Evolutionary conservation across 2,329 filamentous ascomycete genomes (phyloP).

Genomic region (Aspergillus sp.): DNA sequence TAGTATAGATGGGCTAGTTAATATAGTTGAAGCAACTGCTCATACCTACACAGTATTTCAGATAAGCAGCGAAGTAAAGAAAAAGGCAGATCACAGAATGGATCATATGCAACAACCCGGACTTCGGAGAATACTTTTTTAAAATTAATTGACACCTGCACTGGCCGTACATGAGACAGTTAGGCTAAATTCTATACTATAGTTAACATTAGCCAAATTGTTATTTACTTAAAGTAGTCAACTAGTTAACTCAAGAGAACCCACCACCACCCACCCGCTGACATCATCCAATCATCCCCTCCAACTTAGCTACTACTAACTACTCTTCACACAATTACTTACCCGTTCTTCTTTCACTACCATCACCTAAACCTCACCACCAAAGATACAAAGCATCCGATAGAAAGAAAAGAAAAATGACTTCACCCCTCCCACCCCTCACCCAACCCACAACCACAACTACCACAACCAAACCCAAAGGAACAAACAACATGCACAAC

Average conservation of each 20-base stretch:
- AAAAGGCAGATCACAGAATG: too few relatives aligned
- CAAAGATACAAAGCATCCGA: slow-evolving; percentile 49
- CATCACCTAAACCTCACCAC: slow-evolving; percentile 58
- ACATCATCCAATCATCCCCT: slow-evolving; percentile 29
- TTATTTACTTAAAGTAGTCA: too few relatives aligned
- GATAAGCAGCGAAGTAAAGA: too few relatives aligned
- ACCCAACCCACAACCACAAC: slow-evolving; percentile 4
- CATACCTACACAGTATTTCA: too few relatives aligned
- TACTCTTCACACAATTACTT: slow-evolving; percentile 3
- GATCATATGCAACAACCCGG: too few relatives aligned
- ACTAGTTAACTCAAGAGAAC: neutral
- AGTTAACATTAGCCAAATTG: too few relatives aligned
- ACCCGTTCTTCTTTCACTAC: slow-evolving; percentile 55
- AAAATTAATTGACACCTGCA: too few relatives aligned
- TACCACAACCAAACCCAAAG: slow-evolving; percentile 5
- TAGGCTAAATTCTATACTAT: too few relatives aligned
- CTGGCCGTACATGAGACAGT: too few relatives aligned
- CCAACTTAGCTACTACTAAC: neutral
- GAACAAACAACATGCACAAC: slow-evolving; percentile 12
- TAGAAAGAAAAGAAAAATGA: slow-evolving; percentile 14
- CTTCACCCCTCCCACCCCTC: slow-evolving; percentile 7
- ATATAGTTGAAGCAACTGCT: neutral
- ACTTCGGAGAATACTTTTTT: too few relatives aligned
- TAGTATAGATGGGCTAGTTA: slow-evolving; percentile 22
- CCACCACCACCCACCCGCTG: slow-evolving; percentile 20